Evolutionary conservation across 2,329 filamentous ascomycete species (phyloP).

Genomic region (Fusarium mexicanum): DNA sequence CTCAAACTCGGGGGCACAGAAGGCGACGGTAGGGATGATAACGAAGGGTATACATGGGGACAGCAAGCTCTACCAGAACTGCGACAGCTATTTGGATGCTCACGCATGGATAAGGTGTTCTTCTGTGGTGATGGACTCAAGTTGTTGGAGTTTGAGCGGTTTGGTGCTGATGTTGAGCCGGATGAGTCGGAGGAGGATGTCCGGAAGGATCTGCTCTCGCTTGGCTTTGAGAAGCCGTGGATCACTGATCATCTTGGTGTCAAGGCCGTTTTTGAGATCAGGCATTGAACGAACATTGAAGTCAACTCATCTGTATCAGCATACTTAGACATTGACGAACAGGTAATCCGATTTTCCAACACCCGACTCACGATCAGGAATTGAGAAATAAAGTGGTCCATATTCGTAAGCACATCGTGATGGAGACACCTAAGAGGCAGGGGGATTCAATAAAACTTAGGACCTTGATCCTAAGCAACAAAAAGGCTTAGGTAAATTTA

Average conservation of each 20-base stretch:
- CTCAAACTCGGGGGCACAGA: conserved; percentile 61
- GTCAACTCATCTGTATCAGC: background rate
- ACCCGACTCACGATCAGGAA: background rate
- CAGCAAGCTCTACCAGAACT: conserved; percentile 57
- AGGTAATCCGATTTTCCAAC: accelerated
- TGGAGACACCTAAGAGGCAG: background rate
- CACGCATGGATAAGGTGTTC: conserved; percentile 64
- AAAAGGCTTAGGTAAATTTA: too few species aligned
- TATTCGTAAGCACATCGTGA: too few species aligned
- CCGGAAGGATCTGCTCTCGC: background rate
- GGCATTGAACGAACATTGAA: background rate
- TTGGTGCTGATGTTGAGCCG: conserved; percentile 55
- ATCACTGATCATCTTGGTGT: conserved; percentile 16
- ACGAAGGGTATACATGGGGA: conserved; percentile 66
- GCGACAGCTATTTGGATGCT: conserved; percentile 57
- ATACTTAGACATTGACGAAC: background rate
- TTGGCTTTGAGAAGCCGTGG: conserved; percentile 17
- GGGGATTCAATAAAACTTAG: too few species aligned
- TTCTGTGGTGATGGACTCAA: conserved; percentile 50
- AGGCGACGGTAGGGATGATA: conserved; percentile 47
- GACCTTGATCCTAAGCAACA: too few species aligned
- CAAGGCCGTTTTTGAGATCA: conserved; percentile 1
- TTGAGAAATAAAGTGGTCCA: background rate
- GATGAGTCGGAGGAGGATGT: background rate
- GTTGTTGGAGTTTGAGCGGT: conserved; percentile 52